Base-by-base conservation (phyloP, 1,139 yeast species). In the Hemisphaericaspora xylanilytica region DNA sequence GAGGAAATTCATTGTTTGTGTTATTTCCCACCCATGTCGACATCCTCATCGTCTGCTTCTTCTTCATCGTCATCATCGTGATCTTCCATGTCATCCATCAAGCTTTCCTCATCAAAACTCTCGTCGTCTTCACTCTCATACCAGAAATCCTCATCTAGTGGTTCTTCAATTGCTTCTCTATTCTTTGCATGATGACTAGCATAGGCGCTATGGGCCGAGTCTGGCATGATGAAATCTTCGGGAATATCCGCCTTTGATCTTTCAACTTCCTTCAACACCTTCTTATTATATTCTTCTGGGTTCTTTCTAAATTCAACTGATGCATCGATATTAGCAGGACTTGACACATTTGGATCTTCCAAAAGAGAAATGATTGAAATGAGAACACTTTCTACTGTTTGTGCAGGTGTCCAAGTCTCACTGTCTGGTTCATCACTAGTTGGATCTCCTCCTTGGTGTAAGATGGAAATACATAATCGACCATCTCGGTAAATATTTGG, bases 251-350 rank as follows among this genome's bases (percentile, higher is more conserved):
- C 77, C 58, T 82, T 85, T 29, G 95, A 85, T 50, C 87, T 76
- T 48, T 82, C 88, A 32, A 92, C 97, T 56, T 88, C 97, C 51
- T 79, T 78, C 45, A 75, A 72, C 6, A 90, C 95, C 58, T 85
- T 80, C 59, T 79, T 81, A 58, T 80, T 80, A 65, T 88, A 92
- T 40, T 80, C 84, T 22, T 82, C 89, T 16, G 86, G 83, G 63
- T 85, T 81, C 57, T 87, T 87, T 53, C 95, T 75, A 77, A 88
- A 89, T 54, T 87, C 89, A 20, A 90, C 89, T 17, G 96, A 88
- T 8, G 98, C 98, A 59, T 92, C 97, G 36, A 92, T 92, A 60
- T 92, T 92, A 6, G 98, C 98, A 4, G 98, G 97, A 5, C 95
- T 85, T 41, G 81, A 79, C 38, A 84, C 87, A 63, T 90, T 90